Conservation (phyloP, 1,284 basidiomycete genomes). For the Coriolopsis trogii region DNA sequence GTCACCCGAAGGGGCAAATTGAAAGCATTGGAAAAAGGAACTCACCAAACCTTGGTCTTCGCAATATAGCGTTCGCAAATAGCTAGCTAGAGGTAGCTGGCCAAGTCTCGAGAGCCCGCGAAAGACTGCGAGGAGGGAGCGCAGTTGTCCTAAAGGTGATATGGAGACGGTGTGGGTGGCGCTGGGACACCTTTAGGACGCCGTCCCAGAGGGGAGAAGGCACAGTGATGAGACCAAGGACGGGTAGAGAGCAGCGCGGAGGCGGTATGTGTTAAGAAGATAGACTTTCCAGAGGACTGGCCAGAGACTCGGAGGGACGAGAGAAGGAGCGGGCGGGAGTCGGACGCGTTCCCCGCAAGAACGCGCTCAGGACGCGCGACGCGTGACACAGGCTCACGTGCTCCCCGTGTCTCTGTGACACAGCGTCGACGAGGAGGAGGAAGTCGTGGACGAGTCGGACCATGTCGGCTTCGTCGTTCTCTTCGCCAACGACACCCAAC, state of each 20-base stretch:
- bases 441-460: not conserved
- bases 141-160: no score
- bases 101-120: no score
- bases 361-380: conserved; percentile 13
- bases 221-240: not conserved
- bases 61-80: no score
- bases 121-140: no score
- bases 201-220: no score
- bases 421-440: no score
- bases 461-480: not conserved
- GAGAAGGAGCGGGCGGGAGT: not conserved
- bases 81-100: no score
- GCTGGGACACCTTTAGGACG: no score
- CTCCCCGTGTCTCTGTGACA: not conserved
- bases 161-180: not conserved
- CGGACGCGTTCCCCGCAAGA: conserved; percentile 13
- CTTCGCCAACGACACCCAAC: no score
- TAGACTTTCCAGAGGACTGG: not conserved
- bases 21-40: no score
- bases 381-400: conserved; percentile 16
- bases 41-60: no score
- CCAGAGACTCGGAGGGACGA: not conserved
- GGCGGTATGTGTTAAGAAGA: not conserved
- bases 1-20: no score
- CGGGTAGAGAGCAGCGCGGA: not conserved